These are phyloP conservation scores for Stygiomarasmius scandens DNA, from an alignment of 1,284 basidiomycete genomes.

Conservation along the genomic window DNA sequence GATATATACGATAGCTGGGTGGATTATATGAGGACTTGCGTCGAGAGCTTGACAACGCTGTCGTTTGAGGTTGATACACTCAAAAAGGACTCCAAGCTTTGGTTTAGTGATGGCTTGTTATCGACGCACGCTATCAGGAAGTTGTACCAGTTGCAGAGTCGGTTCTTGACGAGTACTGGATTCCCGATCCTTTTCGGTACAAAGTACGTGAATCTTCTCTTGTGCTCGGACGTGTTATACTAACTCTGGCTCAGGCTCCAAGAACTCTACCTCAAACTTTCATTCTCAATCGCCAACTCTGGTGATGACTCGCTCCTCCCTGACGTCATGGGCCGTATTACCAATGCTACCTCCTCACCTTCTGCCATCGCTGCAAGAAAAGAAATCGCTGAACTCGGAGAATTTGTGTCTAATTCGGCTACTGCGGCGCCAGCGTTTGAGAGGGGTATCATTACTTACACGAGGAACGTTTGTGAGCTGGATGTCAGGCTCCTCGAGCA, in stretches of 20 bases:
- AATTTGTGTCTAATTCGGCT: slow-evolving; percentile 11
- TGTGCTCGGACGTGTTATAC: not conserved
- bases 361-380: slow-evolving; percentile 14
- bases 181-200: slow-evolving; percentile 15
- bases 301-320: slow-evolving; percentile 14
- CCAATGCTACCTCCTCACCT: slow-evolving; percentile 14
- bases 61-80: slow-evolving; percentile 15
- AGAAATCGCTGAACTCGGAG: slow-evolving; percentile 14
- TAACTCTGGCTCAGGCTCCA: slow-evolving; percentile 3
- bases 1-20: slow-evolving; percentile 15
- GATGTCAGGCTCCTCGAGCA: slow-evolving; percentile 15
- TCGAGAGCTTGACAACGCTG: slow-evolving; percentile 14
- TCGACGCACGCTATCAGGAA: slow-evolving; percentile 15
- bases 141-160: slow-evolving; percentile 15
- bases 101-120: slow-evolving; percentile 15
- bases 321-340: slow-evolving; percentile 13
- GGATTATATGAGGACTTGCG: slow-evolving; percentile 14
- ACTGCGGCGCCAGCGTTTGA: slow-evolving; percentile 15
- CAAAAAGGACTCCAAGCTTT: slow-evolving; percentile 11
- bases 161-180: slow-evolving; percentile 11
- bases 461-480: slow-evolving; percentile 10
- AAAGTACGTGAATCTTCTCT: slow-evolving; percentile 7
- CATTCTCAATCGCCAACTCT: slow-evolving; percentile 13
- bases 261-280: slow-evolving; percentile 15
- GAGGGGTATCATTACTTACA: slow-evolving; percentile 9